Conservation (phyloP, 2,329 filamentous ascomycete species). For the Colletotrichum paranaense region DNA sequence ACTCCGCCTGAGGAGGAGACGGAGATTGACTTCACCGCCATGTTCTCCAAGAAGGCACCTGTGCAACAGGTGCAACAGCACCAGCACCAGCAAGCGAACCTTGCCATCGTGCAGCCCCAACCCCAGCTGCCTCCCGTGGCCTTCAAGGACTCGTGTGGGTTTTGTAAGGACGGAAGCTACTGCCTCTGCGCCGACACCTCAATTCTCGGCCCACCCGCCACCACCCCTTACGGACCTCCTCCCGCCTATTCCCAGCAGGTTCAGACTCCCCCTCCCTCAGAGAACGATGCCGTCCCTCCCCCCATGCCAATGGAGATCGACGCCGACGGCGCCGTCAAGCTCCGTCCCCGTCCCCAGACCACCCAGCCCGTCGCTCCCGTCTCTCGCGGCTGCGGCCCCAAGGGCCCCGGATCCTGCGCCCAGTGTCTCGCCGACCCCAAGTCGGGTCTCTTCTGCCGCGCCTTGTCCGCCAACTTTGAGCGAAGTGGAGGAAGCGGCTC, state of each 20-base stretch:
- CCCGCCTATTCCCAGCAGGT: conserved; percentile 48
- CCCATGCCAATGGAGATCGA: conserved; percentile 69
- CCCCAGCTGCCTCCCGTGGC: conserved; percentile 50
- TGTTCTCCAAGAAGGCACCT: conserved; percentile 64
- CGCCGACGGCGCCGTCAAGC: conserved; percentile 69
- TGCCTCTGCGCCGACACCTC: conserved; percentile 81
- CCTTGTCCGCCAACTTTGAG: conserved; percentile 75
- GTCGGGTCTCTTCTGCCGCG: conserved; percentile 85
- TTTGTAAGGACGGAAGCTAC: conserved; percentile 84
- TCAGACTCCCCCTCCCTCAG: conserved; percentile 69
- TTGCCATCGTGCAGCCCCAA: conserved; percentile 26
- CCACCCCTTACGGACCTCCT: conserved; percentile 37
- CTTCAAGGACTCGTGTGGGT: conserved; percentile 78
- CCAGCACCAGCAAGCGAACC: conserved; percentile 33
- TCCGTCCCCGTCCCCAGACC: conserved; percentile 53
- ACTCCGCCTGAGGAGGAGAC: conserved; percentile 66
- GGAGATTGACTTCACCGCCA: conserved; percentile 80
- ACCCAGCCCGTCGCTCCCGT: conserved; percentile 44
- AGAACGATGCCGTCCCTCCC: conserved; percentile 66
- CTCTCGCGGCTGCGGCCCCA: conserved; percentile 65
- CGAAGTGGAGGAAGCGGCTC: conserved; percentile 50
- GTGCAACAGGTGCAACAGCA: conserved; percentile 27
- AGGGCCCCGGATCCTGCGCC: conserved; percentile 81
- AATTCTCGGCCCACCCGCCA: conserved; percentile 38
- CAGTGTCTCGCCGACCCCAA: conserved; percentile 83